Percentiles rank a stretch among this genome's conserved stretches.
phyloP scores from a whole-genome alignment of 2,329 filamentous ascomycete genomes.

The Zymoseptoria pseudotritici region DNA sequence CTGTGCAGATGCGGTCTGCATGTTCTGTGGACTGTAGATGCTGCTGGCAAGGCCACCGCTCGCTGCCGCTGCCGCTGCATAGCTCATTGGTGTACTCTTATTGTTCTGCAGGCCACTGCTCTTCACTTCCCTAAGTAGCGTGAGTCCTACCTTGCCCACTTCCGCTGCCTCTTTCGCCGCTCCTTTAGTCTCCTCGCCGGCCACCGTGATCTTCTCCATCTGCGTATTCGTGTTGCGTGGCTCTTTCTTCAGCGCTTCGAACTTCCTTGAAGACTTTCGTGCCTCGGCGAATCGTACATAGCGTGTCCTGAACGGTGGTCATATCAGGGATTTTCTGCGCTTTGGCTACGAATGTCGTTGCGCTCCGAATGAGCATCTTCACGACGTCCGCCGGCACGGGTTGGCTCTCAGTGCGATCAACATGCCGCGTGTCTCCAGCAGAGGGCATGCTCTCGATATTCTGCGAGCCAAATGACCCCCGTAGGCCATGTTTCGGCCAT shows the following conservation, averaged over 20 bases:
- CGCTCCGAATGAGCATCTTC: conserved; percentile 1
- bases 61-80: too few species aligned
- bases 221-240: background rate
- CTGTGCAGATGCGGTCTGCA: too few species aligned
- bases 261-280: background rate
- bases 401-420: conserved; percentile 2
- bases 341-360: conserved; percentile 1
- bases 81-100: background rate
- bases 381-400: background rate
- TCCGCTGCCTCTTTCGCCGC: too few species aligned
- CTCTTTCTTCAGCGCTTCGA: background rate
- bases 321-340: conserved; percentile 2
- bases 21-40: too few species aligned
- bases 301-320: conserved; percentile 2
- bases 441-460: conserved; percentile 6
- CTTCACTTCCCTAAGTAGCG: conserved; percentile 2
- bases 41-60: too few species aligned
- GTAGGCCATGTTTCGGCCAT: conserved; percentile 1
- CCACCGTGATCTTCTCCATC: background rate
- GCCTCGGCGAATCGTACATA: conserved; percentile 1
- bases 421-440: conserved; percentile 3
- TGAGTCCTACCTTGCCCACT: background rate
- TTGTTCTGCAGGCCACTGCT: conserved; percentile 1
- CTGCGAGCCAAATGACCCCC: background rate
- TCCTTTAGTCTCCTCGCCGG: background rate